Evolutionary conservation across 805 yeast genomes (phyloP).

Genomic region (Ogataea angusta): DNA sequence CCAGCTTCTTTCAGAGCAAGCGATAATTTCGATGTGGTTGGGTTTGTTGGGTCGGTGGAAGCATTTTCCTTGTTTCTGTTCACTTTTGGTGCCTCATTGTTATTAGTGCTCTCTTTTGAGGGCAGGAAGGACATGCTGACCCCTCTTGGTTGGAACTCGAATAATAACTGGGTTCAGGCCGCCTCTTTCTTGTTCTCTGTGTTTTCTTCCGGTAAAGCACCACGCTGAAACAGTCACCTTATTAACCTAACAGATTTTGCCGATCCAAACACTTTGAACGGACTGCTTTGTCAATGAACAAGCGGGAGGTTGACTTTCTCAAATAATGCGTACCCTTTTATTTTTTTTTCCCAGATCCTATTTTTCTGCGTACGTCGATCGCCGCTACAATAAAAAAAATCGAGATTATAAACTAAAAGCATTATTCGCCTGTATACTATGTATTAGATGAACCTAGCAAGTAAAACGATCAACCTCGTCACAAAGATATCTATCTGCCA

Average conservation of each 20-base stretch:
- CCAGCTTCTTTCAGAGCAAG: slow-evolving; percentile 27
- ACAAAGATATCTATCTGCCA: slow-evolving; percentile 8
- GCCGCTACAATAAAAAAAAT: neutral
- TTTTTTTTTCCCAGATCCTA: slow-evolving; percentile 1
- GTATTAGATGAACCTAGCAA: slow-evolving; percentile 9
- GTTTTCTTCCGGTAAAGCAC: too few species aligned
- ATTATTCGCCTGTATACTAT: slow-evolving; percentile 4
- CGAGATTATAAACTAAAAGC: neutral
- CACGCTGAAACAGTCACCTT: too few species aligned
- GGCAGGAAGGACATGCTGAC: slow-evolving; percentile 2
- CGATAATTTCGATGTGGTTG: slow-evolving; percentile 29
- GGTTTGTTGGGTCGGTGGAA: slow-evolving; percentile 3
- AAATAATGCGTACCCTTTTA: neutral
- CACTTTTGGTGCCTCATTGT: neutral
- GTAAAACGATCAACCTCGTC: slow-evolving; percentile 1
- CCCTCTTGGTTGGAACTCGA: neutral
- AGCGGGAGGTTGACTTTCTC: neutral
- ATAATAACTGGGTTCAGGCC: too few species aligned
- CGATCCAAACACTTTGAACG: too few species aligned
- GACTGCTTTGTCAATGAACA: neutral
- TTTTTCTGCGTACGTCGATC: slow-evolving; percentile 2
- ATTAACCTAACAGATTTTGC: too few species aligned
- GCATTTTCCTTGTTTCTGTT: slow-evolving; percentile 8
- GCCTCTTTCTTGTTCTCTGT: too few species aligned
- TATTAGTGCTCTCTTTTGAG: slow-evolving; percentile 1